Percentiles rank a stretch among this genome's conserved stretches.
Conservation (phyloP, 768 basidiomycete genomes). For the Tricholoma bakamatsutake region DNA sequence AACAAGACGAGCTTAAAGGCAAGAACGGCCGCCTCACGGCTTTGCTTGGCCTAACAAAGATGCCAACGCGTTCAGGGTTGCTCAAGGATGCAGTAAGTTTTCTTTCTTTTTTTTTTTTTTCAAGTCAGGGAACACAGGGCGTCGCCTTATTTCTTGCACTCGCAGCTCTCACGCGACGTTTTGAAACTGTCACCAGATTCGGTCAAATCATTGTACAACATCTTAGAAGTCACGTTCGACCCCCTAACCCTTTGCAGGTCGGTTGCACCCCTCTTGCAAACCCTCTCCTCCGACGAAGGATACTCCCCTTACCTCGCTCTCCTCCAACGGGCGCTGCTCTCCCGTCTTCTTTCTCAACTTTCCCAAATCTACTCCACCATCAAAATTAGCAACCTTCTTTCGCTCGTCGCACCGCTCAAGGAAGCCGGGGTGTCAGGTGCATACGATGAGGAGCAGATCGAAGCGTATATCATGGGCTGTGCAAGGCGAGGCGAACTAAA, state of each 20-base stretch:
- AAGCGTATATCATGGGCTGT: conserved; percentile 92
- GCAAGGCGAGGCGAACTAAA: conserved; percentile 81
- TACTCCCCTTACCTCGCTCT: conserved; percentile 86
- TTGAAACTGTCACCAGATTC: conserved; percentile 70
- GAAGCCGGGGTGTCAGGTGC: conserved; percentile 44
- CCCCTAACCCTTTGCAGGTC: conserved; percentile 78
- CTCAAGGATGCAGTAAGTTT: conserved; percentile 78
- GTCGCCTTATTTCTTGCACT: neutral
- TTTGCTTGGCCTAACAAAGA: conserved; percentile 74
- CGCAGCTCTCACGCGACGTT: conserved; percentile 73
- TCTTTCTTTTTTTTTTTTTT: neutral
- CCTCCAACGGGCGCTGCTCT: conserved; percentile 85
- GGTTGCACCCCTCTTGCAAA: conserved; percentile 71
- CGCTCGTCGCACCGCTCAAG: conserved; percentile 72
- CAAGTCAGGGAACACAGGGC: neutral
- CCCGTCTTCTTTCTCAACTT: conserved; percentile 85
- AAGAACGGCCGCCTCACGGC: conserved; percentile 78
- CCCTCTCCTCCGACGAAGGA: conserved; percentile 47
- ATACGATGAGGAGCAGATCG: conserved; percentile 73
- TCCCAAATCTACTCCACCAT: conserved; percentile 90
- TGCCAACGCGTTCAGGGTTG: conserved; percentile 83
- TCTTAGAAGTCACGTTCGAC: conserved; percentile 91
- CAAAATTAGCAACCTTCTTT: conserved; percentile 69
- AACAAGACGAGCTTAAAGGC: conserved; percentile 44
- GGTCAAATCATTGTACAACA: conserved; percentile 76